Percentiles rank a stretch among this genome's conserved stretches.
Conservation (phyloP, 192 early-diverging fungal species). For the Backusella tarrabulga region DNA sequence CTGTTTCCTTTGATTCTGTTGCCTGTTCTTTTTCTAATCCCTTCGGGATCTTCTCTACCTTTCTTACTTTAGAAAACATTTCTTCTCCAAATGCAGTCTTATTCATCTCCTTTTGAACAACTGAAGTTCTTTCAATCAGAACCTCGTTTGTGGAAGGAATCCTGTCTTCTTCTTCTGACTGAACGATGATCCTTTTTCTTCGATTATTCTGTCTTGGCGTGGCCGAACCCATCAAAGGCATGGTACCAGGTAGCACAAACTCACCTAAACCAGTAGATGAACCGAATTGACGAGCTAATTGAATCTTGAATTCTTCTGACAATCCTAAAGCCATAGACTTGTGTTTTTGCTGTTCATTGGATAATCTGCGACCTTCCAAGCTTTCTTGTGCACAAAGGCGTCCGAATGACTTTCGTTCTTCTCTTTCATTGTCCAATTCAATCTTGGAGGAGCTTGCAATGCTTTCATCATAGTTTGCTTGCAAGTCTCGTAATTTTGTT, state of each 20-base stretch:
- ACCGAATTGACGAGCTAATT: slow-evolving; percentile 31
- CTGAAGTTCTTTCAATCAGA: background rate
- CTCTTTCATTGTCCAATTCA: background rate
- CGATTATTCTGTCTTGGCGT: slow-evolving; percentile 4
- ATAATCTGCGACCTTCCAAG: slow-evolving; percentile 21
- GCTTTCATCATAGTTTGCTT: slow-evolving; percentile 64
- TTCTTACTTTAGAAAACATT: background rate
- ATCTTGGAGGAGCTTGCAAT: slow-evolving; percentile 30
- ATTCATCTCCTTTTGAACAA: background rate
- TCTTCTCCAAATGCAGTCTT: background rate
- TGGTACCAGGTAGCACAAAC: slow-evolving; percentile 29
- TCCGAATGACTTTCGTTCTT: slow-evolving; percentile 35
- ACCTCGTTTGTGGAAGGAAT: background rate
- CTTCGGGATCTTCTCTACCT: background rate
- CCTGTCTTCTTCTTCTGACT: background rate
- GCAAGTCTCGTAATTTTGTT: slow-evolving; percentile 64
- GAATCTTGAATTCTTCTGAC: slow-evolving; percentile 32
- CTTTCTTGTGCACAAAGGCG: slow-evolving; percentile 32
- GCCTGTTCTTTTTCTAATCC: background rate
- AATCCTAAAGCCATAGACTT: slow-evolving; percentile 22
- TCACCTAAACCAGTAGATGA: slow-evolving; percentile 25
- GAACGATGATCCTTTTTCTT: background rate
- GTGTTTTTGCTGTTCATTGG: background rate
- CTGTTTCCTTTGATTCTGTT: background rate
- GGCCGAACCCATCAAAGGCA: slow-evolving; percentile 22